These are phyloP conservation scores for Pochonia chlamydosporia DNA, from an alignment of 2,329 filamentous ascomycete genomes.

Conservation along the genomic window DNA sequence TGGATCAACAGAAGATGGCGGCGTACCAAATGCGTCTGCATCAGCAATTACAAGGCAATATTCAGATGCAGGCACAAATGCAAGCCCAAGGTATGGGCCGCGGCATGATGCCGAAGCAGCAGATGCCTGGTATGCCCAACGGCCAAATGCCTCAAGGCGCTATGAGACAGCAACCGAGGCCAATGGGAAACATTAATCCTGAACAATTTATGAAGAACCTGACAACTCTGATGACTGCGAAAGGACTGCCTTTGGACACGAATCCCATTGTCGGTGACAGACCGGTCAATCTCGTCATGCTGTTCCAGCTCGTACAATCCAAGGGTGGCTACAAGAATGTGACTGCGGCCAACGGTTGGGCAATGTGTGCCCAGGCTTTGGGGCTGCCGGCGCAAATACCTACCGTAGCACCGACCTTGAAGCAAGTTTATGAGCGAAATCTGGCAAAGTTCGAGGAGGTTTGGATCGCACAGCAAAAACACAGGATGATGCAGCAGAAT, in stretches of 20 bases:
- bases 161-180: slow-evolving; percentile 45
- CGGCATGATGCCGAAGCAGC: slow-evolving; percentile 49
- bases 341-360: slow-evolving; percentile 66
- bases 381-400: slow-evolving; percentile 60
- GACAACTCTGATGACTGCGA: slow-evolving; percentile 68
- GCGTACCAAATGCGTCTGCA: slow-evolving; percentile 81
- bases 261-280: slow-evolving; percentile 70
- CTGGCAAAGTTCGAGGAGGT: slow-evolving; percentile 71
- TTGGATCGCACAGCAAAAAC: slow-evolving; percentile 51
- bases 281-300: slow-evolving; percentile 64
- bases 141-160: slow-evolving; percentile 47
- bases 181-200: slow-evolving; percentile 41
- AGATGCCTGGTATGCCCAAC: slow-evolving; percentile 43
- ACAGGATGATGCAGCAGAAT: slow-evolving; percentile 43
- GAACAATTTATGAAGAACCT: slow-evolving; percentile 74
- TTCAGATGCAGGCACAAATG: slow-evolving; percentile 47
- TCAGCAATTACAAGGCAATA: slow-evolving; percentile 59
- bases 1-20: slow-evolving; percentile 69
- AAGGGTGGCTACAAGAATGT: slow-evolving; percentile 76
- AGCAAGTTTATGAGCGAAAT: slow-evolving; percentile 69
- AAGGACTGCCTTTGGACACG: slow-evolving; percentile 66
- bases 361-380: slow-evolving; percentile 60
- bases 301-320: slow-evolving; percentile 69
- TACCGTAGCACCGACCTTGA: slow-evolving; percentile 63
- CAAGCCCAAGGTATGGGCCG: slow-evolving; percentile 39